These are phyloP conservation scores for Cladosporium velox DNA, from an alignment of 2,329 filamentous ascomycete species.

Conservation along the genomic window DNA sequence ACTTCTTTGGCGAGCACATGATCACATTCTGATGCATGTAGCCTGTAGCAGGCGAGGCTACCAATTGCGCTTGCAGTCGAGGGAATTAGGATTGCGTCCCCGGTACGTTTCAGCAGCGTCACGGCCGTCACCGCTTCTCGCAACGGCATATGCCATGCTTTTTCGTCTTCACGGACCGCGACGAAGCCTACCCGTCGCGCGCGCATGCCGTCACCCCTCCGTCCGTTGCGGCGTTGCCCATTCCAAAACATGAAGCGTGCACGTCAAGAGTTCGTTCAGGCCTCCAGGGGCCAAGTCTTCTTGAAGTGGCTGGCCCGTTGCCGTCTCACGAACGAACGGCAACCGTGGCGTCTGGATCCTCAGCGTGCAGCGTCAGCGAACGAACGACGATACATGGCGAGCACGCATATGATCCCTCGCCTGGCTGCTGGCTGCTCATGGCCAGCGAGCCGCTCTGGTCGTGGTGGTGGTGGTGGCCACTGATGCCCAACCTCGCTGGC, in stretches of 20 bases:
- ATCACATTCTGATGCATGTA: conserved; percentile 8
- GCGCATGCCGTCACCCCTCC: conserved; percentile 14
- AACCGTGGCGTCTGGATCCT: conserved; percentile 2
- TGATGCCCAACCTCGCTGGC: conserved; percentile 19
- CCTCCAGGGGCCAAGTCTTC: neutral
- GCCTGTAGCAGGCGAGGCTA: conserved; percentile 1
- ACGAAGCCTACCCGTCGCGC: conserved; percentile 13
- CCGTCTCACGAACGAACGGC: neutral
- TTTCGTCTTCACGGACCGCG: conserved; percentile 18
- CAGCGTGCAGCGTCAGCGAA: conserved; percentile 6
- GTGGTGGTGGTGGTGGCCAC: neutral
- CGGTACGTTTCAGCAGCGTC: conserved; percentile 10
- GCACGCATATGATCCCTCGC: conserved; percentile 6
- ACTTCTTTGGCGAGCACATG: conserved; percentile 4
- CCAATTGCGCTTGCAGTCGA: conserved; percentile 15
- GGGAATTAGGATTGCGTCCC: conserved; percentile 6
- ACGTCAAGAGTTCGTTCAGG: conserved; percentile 1
- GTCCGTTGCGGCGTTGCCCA: neutral
- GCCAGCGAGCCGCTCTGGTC: conserved; percentile 1
- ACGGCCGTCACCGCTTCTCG: conserved; percentile 7
- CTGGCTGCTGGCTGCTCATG: neutral
- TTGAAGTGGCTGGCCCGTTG: neutral
- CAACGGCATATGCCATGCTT: conserved; percentile 15
- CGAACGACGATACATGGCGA: neutral
- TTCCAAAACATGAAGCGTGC: conserved; percentile 6